Evolutionary conservation across 805 yeast species (phyloP).

Genomic region (Ogataea saltuana): DNA sequence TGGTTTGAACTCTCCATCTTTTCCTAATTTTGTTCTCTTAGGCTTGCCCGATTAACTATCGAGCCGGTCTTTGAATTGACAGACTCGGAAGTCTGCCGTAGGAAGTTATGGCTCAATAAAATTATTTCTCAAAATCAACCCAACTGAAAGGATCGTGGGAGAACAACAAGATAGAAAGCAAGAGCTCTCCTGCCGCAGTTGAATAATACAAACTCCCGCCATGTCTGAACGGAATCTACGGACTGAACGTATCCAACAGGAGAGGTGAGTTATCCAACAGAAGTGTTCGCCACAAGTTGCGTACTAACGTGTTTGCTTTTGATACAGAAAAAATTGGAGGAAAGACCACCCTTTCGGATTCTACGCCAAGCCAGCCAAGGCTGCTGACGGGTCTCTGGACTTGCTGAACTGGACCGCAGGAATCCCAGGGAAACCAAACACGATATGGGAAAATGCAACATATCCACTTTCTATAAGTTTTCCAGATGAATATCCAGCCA

Average conservation of each 20-base stretch:
- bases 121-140: neutral
- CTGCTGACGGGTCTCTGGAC: constrained; percentile 80
- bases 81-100: constrained; percentile 1
- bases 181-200: too few species aligned
- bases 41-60: constrained; percentile 14
- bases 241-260: constrained; percentile 85
- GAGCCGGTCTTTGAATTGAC: constrained; percentile 9
- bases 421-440: constrained; percentile 86
- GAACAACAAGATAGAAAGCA: too few species aligned
- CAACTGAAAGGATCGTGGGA: neutral
- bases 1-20: neutral
- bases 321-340: constrained; percentile 86
- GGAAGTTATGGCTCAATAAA: neutral
- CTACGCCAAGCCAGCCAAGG: constrained; percentile 84
- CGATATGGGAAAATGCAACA: constrained; percentile 88
- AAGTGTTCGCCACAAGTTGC: neutral
- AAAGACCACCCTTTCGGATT: constrained; percentile 98
- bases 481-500: constrained; percentile 92
- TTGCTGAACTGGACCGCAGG: constrained; percentile 92
- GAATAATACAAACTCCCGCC: neutral
- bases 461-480: constrained; percentile 81
- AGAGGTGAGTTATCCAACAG: constrained; percentile 47
- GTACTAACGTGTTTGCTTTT: too few species aligned
- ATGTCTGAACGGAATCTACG: constrained; percentile 47
- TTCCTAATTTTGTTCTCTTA: constrained; percentile 8